A percentile compares a stretch with the other conserved stretches of the same genome.
These are phyloP conservation scores for Cladosporium sp. DNA, from an alignment of 2,329 filamentous ascomycete genomes.

Conservation along the genomic window DNA sequence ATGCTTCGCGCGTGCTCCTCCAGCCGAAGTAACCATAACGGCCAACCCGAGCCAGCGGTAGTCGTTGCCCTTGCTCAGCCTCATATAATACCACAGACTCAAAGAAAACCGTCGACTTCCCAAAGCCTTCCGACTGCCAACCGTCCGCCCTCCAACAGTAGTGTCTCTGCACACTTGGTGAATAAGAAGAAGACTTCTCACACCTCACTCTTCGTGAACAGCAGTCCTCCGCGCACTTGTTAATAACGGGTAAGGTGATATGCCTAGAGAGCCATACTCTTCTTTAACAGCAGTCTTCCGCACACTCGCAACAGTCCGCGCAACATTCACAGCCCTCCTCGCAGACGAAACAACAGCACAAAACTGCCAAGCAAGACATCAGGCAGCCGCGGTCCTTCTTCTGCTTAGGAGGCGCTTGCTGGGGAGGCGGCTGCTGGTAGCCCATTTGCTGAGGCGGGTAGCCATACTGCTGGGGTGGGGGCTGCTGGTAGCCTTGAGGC, in stretches of 20 bases:
- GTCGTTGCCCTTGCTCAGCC: not conserved
- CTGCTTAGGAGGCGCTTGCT: conserved; percentile 42
- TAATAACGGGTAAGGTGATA: conserved; percentile 39
- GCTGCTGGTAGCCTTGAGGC: conserved; percentile 22
- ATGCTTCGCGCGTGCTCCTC: not conserved
- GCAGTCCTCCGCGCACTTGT: conserved; percentile 38
- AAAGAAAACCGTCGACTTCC: not conserved
- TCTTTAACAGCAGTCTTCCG: conserved; percentile 31
- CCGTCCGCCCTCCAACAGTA: not conserved
- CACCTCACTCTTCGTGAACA: conserved; percentile 19
- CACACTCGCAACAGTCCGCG: conserved; percentile 57
- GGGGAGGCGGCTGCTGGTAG: conserved; percentile 37
- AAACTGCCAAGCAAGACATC: conserved; percentile 48
- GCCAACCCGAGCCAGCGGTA: not conserved
- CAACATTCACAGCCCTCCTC: conserved; percentile 63
- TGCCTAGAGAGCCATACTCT: no score
- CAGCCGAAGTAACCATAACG: not conserved
- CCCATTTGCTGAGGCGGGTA: conserved; percentile 27
- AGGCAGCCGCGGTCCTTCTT: conserved; percentile 50
- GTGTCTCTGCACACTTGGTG: no score
- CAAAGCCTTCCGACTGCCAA: not conserved
- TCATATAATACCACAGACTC: not conserved
- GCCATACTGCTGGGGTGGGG: conserved; percentile 31
- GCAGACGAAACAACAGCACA: conserved; percentile 63
- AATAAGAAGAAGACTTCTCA: no score